Evolutionary conservation across 192 early-diverging fungal genomes (phyloP).

Genomic region (Coemansia sp.): DNA sequence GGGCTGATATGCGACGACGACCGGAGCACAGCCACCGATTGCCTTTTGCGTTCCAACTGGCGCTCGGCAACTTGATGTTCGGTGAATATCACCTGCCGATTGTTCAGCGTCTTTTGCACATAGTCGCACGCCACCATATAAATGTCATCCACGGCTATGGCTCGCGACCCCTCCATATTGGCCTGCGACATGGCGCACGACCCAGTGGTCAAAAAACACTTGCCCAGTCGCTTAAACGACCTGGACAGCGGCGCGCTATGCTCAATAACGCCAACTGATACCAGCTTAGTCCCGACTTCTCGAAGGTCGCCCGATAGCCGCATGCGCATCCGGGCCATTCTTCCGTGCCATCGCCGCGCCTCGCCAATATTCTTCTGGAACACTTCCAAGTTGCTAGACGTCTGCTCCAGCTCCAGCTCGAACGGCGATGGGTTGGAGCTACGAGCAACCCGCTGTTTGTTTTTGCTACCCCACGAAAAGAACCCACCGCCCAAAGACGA

Average conservation of each 20-base stretch:
- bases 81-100: conserved; percentile 49
- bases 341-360: conserved; percentile 47
- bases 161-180: conserved; percentile 49
- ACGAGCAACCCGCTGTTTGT: conserved; percentile 22
- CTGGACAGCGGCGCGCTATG: conserved; percentile 31
- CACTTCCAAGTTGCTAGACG: conserved; percentile 33
- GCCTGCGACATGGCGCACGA: conserved; percentile 43
- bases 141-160: conserved; percentile 41
- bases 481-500: conserved; percentile 26
- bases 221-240: conserved; percentile 48
- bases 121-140: conserved; percentile 33
- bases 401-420: conserved; percentile 39
- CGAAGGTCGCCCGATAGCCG: conserved; percentile 34
- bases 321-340: conserved; percentile 40
- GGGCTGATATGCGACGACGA: conserved; percentile 45
- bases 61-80: conserved; percentile 52
- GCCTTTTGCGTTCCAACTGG: conserved; percentile 52
- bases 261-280: conserved; percentile 42
- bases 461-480: conserved; percentile 41
- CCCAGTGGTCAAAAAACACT: conserved; percentile 32
- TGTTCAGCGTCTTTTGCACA: conserved; percentile 46
- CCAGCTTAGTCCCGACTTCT: conserved; percentile 43
- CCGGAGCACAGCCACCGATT: conserved; percentile 51
- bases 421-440: conserved; percentile 33
- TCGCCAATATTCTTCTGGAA: conserved; percentile 38